Evolutionary conservation across 2,329 filamentous ascomycete species (phyloP).

Genomic region (Scleromitrula shiraiana): DNA sequence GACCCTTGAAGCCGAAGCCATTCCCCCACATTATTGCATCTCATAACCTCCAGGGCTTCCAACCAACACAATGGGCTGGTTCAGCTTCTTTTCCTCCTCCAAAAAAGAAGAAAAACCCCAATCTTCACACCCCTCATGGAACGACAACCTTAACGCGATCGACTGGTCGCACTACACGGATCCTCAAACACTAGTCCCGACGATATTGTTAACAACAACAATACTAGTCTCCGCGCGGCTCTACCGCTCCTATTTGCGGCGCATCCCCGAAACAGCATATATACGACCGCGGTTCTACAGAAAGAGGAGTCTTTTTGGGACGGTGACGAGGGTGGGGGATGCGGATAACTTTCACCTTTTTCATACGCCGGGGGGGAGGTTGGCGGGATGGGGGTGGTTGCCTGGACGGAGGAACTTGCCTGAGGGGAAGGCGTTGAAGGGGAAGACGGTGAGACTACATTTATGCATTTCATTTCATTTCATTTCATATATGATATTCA

Average conservation of each 20-base stretch:
- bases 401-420: conserved; percentile 60
- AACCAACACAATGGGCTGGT: conserved; percentile 38
- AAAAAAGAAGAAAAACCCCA: conserved; percentile 24
- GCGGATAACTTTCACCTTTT: conserved; percentile 93
- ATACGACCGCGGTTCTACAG: conserved; percentile 71
- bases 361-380: conserved; percentile 84
- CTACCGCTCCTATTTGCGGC: conserved; percentile 71
- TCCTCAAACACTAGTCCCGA: conserved; percentile 45
- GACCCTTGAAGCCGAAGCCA: not conserved
- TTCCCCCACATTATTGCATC: conserved; percentile 2
- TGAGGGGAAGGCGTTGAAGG: conserved; percentile 57
- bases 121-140: conserved; percentile 33
- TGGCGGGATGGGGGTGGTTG: conserved; percentile 89
- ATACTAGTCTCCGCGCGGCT: conserved; percentile 48
- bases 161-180: conserved; percentile 49
- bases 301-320: conserved; percentile 68
- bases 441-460: conserved; percentile 61
- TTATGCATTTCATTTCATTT: not conserved
- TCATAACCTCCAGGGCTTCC: conserved; percentile 1
- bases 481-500: conserved; percentile 4
- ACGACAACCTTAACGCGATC: conserved; percentile 37
- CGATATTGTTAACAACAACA: conserved; percentile 46
- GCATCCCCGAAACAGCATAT: conserved; percentile 69
- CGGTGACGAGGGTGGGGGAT: conserved; percentile 90
- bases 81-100: conserved; percentile 35